phyloP scores from a whole-genome alignment of 2,329 filamentous ascomycete species.

The Calonectria honghensis region DNA sequence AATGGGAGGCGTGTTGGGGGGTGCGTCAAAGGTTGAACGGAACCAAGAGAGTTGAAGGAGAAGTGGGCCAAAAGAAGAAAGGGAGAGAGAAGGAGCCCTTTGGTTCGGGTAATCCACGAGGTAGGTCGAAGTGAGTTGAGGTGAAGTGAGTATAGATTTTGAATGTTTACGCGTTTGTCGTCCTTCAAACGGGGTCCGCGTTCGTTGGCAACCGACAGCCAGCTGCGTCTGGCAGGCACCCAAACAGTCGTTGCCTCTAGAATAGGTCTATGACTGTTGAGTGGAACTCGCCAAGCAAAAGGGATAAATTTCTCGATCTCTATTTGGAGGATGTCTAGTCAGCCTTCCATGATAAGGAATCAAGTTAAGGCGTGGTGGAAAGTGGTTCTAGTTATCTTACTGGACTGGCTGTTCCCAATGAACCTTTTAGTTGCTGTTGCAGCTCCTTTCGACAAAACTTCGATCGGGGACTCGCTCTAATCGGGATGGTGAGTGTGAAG shows the following conservation, averaged over 20 bases:
- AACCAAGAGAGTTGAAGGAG: background rate
- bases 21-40: background rate
- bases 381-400: background rate
- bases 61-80: background rate
- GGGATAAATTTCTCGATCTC: background rate
- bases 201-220: background rate
- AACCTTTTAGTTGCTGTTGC: background rate
- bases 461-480: background rate
- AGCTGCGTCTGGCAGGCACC: background rate
- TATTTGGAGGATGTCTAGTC: no score
- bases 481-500: no score
- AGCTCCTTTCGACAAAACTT: background rate
- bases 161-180: constrained; percentile 1
- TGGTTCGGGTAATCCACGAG: background rate
- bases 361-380: background rate
- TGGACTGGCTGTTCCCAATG: background rate
- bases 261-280: no score
- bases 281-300: no score
- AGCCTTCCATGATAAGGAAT: background rate
- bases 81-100: background rate
- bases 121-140: background rate
- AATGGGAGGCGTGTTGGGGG: background rate
- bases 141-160: background rate
- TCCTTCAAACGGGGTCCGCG: background rate
- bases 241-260: background rate